Base-by-base conservation (phyloP, 192 early-diverging fungal species). In the Pilobolus umbonatus region DNA sequence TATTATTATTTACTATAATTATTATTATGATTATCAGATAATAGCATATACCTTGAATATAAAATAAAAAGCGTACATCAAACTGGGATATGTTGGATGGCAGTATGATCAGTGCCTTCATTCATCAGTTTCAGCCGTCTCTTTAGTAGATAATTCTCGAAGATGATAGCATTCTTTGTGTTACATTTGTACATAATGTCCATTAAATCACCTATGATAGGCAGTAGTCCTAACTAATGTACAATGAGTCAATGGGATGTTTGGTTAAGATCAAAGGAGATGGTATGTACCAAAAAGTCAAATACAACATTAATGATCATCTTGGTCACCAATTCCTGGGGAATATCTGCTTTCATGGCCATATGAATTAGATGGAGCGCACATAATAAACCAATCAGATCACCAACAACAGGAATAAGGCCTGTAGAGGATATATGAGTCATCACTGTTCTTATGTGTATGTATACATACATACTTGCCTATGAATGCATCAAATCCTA, bases 131-230 rank as follows among this genome's bases (percentile, higher is more conserved):
- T 32, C 22, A 46, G 36, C 12, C 43, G 39, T 31, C 62, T 30
- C 30, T 32, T 34, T 5, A 64, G 29, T 12, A 79, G 39, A 43
- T 45, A 79, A 7, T 53, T 56, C 14, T 79, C 71, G 25, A 79
- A 68, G 11, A 76, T 19, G 32, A 69, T 68, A 24, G 75, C 74
- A 66, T 79, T 79, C 28, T 55, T 70, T 48, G 64, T 60, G 43
- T 79, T 79, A 2, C 65, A 66, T 54, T 76, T 79, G 55, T 69
- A 79, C 31, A 79, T 35, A n/a, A 74, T 73, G 50, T 79, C 77
- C 14, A 47, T 28, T 14, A 76, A 14, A 32, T 79, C 77, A 15
- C 77, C 77, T 10, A 76, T 3, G 9, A 79, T 15, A 22, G 77
- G 77, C n/a, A 74, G 39, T n/a, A 79, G 14, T 0, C 77, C 75